Conservation (phyloP, 805 yeast species). For the Zygosaccharomyces kombuchaensis region DNA sequence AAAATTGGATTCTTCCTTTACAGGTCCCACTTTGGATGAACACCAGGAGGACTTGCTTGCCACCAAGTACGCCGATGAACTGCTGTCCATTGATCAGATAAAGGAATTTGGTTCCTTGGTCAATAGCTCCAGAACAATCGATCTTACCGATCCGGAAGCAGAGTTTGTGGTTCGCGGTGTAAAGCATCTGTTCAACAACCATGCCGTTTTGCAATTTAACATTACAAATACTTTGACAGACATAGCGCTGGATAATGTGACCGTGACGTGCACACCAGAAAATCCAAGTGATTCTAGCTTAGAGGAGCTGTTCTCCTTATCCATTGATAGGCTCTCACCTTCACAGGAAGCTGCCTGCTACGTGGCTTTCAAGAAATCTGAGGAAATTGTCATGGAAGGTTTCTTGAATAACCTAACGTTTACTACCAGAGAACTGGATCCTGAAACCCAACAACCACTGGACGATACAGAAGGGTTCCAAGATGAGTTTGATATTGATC, state of each 20-base stretch:
- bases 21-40: conserved; percentile 30
- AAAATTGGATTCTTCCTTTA: conserved; percentile 24
- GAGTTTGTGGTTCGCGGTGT: conserved; percentile 84
- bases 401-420: conserved; percentile 68
- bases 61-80: conserved; percentile 66
- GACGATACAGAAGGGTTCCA: conserved; percentile 80
- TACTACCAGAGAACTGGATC: conserved; percentile 74
- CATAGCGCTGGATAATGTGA: conserved; percentile 69
- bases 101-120: conserved; percentile 67
- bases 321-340: conserved; percentile 70
- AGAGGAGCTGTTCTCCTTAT: conserved; percentile 67
- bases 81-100: conserved; percentile 69
- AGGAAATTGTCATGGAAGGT: conserved; percentile 43
- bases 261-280: conserved; percentile 64
- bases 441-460: conserved; percentile 60
- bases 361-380: conserved; percentile 63
- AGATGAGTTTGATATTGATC: conserved; percentile 90
- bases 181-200: conserved; percentile 74
- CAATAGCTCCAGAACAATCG: conserved; percentile 59
- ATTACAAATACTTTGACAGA: conserved; percentile 81
- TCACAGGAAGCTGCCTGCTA: conserved; percentile 69
- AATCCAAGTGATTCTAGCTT: conserved; percentile 42
- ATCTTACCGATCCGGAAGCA: conserved; percentile 86
- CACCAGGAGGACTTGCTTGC: conserved; percentile 40
- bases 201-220: conserved; percentile 74